These are phyloP conservation scores for Elongisporangium undulatum DNA, from an alignment of 352 stramenopile genomes.

Conservation along the genomic window DNA sequence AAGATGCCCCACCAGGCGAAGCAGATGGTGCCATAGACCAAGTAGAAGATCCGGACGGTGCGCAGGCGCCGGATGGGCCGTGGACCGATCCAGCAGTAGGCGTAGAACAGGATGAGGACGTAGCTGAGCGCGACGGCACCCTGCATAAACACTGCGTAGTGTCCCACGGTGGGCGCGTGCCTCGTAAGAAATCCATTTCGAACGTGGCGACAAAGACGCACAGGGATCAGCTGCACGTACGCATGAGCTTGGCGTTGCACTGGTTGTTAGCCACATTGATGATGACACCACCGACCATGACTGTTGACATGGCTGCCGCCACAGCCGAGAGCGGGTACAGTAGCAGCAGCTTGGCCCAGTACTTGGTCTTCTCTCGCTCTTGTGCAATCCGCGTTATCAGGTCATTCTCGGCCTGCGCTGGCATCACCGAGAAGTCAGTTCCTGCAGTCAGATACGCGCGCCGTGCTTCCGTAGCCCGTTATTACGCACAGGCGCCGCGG, in stretches of 20 bases:
- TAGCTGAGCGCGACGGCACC: conserved; percentile 65
- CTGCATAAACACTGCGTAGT: conserved; percentile 46
- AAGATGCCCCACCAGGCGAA: conserved; percentile 67
- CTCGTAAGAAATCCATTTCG: conserved; percentile 3
- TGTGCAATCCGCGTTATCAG: conserved; percentile 42
- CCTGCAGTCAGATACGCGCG: conserved; percentile 2
- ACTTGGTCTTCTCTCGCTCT: conserved; percentile 65
- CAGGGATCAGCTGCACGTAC: conserved; percentile 19
- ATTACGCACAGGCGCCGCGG: conserved; percentile 10
- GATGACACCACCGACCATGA: conserved; percentile 58
- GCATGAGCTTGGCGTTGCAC: conserved; percentile 65
- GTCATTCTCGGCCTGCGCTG: conserved; percentile 31
- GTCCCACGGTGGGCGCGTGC: conserved; percentile 7
- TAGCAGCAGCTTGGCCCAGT: conserved; percentile 60
- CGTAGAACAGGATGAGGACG: conserved; percentile 59
- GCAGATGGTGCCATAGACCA: conserved; percentile 51
- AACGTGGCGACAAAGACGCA: neutral
- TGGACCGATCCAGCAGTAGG: conserved; percentile 69
- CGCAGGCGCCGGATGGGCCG: conserved; percentile 47
- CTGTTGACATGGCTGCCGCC: conserved; percentile 51
- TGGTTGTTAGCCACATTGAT: conserved; percentile 63
- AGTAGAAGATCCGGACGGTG: conserved; percentile 59
- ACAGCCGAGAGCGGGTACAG: conserved; percentile 62
- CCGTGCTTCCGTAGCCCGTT: conserved; percentile 1
- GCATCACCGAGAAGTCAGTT: conserved; percentile 1